Evolutionary conservation across 1,139 yeast species (phyloP).

Genomic region (Candida sanyaensis): DNA sequence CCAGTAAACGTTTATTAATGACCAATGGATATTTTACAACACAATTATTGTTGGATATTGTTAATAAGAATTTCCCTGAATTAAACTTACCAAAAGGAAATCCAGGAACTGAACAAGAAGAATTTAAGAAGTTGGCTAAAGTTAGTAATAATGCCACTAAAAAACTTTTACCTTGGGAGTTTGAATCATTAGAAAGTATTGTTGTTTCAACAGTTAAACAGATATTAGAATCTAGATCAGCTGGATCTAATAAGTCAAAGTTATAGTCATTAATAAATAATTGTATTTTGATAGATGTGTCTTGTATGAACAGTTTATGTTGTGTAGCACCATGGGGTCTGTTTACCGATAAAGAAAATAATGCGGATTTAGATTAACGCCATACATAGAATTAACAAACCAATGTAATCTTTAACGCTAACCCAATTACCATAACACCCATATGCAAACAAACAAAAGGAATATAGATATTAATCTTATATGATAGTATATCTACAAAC

Average conservation of each 20-base stretch:
- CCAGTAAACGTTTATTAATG: constrained; percentile 27
- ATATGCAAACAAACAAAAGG: too few relatives aligned
- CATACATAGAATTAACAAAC: too few relatives aligned
- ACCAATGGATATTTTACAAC: constrained; percentile 30
- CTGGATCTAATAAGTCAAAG: not conserved
- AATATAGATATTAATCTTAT: too few relatives aligned
- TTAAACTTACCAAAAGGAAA: constrained; percentile 30
- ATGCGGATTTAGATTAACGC: too few relatives aligned
- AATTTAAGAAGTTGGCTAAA: constrained; percentile 20
- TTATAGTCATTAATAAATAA: too few relatives aligned
- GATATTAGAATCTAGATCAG: constrained; percentile 20
- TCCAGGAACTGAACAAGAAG: constrained; percentile 24
- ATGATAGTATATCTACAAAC: too few relatives aligned
- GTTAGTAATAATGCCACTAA: constrained; percentile 27
- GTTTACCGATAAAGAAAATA: too few relatives aligned
- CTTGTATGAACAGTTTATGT: too few relatives aligned
- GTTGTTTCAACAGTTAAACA: constrained; percentile 46
- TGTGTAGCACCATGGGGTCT: too few relatives aligned
- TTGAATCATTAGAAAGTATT: constrained; percentile 29
- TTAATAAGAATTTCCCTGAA: constrained; percentile 30
- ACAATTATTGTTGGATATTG: constrained; percentile 35
- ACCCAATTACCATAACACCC: too few relatives aligned
- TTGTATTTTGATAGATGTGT: too few relatives aligned
- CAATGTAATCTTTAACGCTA: too few relatives aligned
- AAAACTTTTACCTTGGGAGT: constrained; percentile 28